phyloP scores from a whole-genome alignment of 495 filamentous ascomycete species.

The Glonium stellatum region DNA sequence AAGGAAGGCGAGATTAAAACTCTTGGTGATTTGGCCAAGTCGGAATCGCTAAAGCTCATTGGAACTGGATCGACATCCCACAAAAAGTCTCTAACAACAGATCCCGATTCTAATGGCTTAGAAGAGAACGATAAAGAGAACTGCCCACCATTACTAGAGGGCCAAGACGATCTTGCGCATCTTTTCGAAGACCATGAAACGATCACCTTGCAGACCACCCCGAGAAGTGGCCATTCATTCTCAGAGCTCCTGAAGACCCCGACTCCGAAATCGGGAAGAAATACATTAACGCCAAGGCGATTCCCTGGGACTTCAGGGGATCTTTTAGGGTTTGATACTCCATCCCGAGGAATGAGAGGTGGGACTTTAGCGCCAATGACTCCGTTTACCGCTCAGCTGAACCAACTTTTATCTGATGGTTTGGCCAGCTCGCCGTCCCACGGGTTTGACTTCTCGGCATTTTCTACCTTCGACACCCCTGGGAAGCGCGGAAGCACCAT shows the following conservation, averaged over 20 bases:
- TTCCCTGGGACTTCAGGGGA: constrained; percentile 1
- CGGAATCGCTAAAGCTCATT: neutral
- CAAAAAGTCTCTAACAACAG: neutral
- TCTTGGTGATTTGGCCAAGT: constrained; percentile 25
- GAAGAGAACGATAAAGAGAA: constrained; percentile 44
- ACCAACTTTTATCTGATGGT: constrained; percentile 50
- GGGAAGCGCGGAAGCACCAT: constrained; percentile 25
- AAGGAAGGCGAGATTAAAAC: constrained; percentile 33
- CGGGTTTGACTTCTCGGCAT: constrained; percentile 31
- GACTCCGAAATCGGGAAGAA: constrained; percentile 14
- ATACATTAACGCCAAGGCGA: constrained; percentile 2
- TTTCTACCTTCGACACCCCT: constrained; percentile 40
- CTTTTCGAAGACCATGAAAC: constrained; percentile 22
- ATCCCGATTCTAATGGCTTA: constrained; percentile 39
- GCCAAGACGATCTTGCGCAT: constrained; percentile 29
- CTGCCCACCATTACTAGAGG: constrained; percentile 28
- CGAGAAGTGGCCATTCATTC: constrained; percentile 13
- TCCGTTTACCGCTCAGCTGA: constrained; percentile 55
- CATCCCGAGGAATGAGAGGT: constrained; percentile 7
- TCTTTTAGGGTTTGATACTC: constrained; percentile 9
- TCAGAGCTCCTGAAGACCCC: constrained; percentile 30
- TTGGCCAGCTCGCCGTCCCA: constrained; percentile 40
- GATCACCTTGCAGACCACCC: constrained; percentile 17
- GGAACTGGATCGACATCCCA: neutral
- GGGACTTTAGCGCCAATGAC: constrained; percentile 30